phyloP scores from a whole-genome alignment of 169 alveolate species.

The Plasmodium billcollinsi region DNA sequence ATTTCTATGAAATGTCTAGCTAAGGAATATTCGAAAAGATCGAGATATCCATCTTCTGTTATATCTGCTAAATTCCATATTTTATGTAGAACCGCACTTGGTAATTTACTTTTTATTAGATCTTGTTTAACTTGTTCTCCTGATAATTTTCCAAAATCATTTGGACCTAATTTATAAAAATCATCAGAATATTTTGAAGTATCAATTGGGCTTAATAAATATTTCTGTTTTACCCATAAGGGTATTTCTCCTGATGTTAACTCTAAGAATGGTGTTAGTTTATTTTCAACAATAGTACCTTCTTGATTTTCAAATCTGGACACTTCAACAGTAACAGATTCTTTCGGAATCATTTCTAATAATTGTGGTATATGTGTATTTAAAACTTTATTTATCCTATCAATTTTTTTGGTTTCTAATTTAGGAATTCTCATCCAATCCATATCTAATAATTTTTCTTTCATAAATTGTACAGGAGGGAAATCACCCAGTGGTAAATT shows the following conservation, averaged over 20 bases:
- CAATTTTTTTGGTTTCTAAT: constrained; percentile 75
- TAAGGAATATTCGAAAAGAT: constrained; percentile 78
- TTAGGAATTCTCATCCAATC: constrained; percentile 78
- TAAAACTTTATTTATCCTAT: constrained; percentile 73
- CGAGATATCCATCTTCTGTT: constrained; percentile 81
- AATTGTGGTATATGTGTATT: constrained; percentile 77
- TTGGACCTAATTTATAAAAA: constrained; percentile 77
- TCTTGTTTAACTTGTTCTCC: constrained; percentile 81
- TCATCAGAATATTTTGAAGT: constrained; percentile 76
- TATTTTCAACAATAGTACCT: constrained; percentile 71
- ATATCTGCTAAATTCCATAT: constrained; percentile 81
- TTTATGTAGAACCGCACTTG: constrained; percentile 79
- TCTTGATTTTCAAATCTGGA: constrained; percentile 37
- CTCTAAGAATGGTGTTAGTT: constrained; percentile 59
- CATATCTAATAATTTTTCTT: constrained; percentile 50
- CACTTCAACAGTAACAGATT: constrained; percentile 30
- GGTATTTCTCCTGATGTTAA: constrained; percentile 68
- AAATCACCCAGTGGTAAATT: constrained; percentile 78
- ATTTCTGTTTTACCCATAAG: constrained; percentile 67
- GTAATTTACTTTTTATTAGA: constrained; percentile 79
- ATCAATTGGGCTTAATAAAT: constrained; percentile 48
- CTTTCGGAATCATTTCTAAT: constrained; percentile 78
- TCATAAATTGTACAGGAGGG: constrained; percentile 75
- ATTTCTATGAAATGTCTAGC: constrained; percentile 81
- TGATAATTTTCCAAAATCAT: constrained; percentile 70